Percentiles rank a stretch among this genome's conserved stretches.
Evolutionary conservation across 192 early-diverging fungal genomes (phyloP).

Genomic region (Linnemannia hyalina): DNA sequence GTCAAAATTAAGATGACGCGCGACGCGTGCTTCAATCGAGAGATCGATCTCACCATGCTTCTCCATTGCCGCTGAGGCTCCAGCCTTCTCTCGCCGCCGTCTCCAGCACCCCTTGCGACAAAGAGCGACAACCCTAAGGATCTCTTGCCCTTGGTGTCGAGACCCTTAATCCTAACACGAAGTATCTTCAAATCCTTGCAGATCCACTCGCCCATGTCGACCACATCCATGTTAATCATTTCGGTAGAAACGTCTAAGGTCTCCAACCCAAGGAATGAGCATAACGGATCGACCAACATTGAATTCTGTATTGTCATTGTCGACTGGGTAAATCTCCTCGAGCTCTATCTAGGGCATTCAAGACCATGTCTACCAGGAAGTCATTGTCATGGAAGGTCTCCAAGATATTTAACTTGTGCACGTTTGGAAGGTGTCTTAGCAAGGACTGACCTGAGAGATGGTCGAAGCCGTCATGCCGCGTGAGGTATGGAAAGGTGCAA

Average conservation of each 20-base stretch:
- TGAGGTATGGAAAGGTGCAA: too few relatives aligned
- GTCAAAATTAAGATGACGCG: neutral
- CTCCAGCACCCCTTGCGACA: neutral
- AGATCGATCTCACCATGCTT: neutral
- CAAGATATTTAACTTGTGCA: too few relatives aligned
- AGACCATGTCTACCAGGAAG: too few relatives aligned
- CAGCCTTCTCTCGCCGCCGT: neutral
- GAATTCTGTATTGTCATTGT: neutral
- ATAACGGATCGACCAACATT: neutral
- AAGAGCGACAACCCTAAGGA: neutral
- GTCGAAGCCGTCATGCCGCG: too few relatives aligned
- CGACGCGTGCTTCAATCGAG: conserved; percentile 8
- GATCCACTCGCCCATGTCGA: neutral
- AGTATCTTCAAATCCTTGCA: conserved; percentile 3
- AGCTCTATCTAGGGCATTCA: too few relatives aligned
- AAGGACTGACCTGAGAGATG: too few relatives aligned
- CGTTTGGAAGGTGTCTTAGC: too few relatives aligned
- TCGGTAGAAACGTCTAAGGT: neutral
- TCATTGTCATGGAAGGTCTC: too few relatives aligned
- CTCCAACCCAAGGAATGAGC: neutral
- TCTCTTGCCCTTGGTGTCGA: neutral
- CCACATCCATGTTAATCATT: conserved; percentile 16
- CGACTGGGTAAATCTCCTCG: too few relatives aligned
- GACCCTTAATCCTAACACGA: neutral
- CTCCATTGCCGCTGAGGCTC: too few relatives aligned